Base-by-base conservation (phyloP, 805 yeast species). In the Candida succiphila region DNA sequence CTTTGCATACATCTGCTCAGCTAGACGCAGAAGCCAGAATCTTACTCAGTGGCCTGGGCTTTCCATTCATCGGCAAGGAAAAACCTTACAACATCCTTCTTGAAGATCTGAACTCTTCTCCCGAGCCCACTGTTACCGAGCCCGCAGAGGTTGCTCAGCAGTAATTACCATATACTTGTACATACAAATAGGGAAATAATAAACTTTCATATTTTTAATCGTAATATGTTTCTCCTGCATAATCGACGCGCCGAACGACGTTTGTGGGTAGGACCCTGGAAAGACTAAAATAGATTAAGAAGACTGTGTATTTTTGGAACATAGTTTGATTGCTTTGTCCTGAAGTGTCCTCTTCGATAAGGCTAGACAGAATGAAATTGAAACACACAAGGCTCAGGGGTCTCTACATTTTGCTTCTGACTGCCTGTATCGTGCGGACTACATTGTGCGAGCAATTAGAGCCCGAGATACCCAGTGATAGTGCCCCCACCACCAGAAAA, bases 21-120 rank as follows among this genome's bases (percentile, higher is more conserved):
- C 77, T 86, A 16, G 96, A 88, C 52, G 74, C 77, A 22, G 92
- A 85, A 49, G 96, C 97, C 8, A 77, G 94, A 56, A 75, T 83
- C 15, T 64, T 89, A 45, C 61, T 89, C 40, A 81, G 94, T 53
- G 81, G 85, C 2, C 67, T 75, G 44, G 95, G 95, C 7, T 56
- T 88, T 33, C 94, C 95, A 35, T 84, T 88, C 63, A 52, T 58
- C 33, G 79, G 78, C 18, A 45, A 59, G 33, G 78, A 71, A 50
- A 65, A 61, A 40, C 41, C 56, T 16, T 59, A 62, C 26, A 56
- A 51, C 37, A 35, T 43, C 13, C 42, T 54, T n/a, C 32, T 43
- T 21, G 35, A 45, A 28, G 52, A 46, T 28, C 17, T 17, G n/a
- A n/a, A n/a, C n/a, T n/a, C n/a, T n/a, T n/a, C n/a, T n/a, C 12